Evolutionary conservation across 2,329 filamentous ascomycete genomes (phyloP), one percentile per base, ranked within the genome.

Genomic region (Aspergillus transmontanensis): DNA sequence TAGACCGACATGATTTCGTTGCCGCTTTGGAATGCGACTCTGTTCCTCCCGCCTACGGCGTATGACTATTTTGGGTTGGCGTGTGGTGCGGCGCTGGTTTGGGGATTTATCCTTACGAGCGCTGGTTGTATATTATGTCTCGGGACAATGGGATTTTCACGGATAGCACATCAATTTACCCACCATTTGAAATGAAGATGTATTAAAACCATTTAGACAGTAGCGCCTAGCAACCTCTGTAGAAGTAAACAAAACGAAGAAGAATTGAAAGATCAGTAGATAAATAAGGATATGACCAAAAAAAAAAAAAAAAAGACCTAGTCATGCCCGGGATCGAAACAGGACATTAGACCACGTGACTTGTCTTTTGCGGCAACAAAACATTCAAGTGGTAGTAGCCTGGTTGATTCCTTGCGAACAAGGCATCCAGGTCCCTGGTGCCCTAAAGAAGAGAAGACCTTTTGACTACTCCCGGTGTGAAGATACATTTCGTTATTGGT

Each of bases 281-380:
- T 16, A 36, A 16, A 16, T 36, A 36, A 63, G 32, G 26, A 23
- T 41, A 12, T 16, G 9, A 36, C 26, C 9, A 7, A 16, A 48
- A 50, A 56, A 41, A 2, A 51, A 61, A 65, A 74, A 62, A 64
- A 73, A 43, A 26, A 26, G 4, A 26, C 3, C 23, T 72, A 75
- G 72, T 72, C 70, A 71, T 71, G 73, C 74, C 72, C 73, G 72
- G 75, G 75, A 77, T 77, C 74, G 73, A 76, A 76, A 73, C 72
- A 72, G 72, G 75, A 75, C 73, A 76, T 75, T 77, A 77, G 73
- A 76, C 74, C 75, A 76, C 67, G 67, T 62, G 60, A 72, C 66
- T 28, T 7, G 26, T 28, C 26, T 28, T 28, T 28, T 28, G 26
- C 6, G 26, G 26, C 26, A 28, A 28, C 26, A 28, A 28, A 28